These are phyloP conservation scores for Pestalotiopsis sp. DNA, from an alignment of 2,329 filamentous ascomycete genomes.

Conservation along the genomic window DNA sequence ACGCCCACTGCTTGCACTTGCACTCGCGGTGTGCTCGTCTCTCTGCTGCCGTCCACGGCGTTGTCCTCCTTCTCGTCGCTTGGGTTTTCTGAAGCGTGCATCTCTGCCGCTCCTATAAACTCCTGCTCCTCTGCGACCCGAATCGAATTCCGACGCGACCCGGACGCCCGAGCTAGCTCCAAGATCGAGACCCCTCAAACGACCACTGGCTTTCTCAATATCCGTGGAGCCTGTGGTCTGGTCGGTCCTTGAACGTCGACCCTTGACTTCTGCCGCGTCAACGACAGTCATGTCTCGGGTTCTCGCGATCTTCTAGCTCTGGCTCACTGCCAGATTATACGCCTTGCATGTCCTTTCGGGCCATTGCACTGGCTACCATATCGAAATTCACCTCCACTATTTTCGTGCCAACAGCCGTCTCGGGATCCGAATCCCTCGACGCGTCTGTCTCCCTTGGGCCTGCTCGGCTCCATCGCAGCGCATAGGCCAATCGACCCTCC, in stretches of 20 bases:
- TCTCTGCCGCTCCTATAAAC: background rate
- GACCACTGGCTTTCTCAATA: background rate
- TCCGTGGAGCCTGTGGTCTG: conserved; percentile 20
- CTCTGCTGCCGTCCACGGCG: background rate
- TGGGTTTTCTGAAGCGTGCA: background rate
- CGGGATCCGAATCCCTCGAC: conserved; percentile 19
- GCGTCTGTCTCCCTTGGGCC: conserved; percentile 27
- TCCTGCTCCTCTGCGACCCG: background rate
- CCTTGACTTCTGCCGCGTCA: conserved; percentile 18
- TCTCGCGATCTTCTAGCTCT: conserved; percentile 40
- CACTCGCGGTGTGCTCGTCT: background rate
- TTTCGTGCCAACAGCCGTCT: conserved; percentile 19
- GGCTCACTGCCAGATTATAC: conserved; percentile 39
- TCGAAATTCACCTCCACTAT: conserved; percentile 19
- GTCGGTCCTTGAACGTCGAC: conserved; percentile 18
- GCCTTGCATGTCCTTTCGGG: conserved; percentile 25
- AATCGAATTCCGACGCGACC: background rate
- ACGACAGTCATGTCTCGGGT: conserved; percentile 40
- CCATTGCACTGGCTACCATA: conserved; percentile 1
- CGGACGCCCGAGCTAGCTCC: conserved; percentile 16
- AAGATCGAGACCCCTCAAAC: background rate
- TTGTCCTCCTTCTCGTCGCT: background rate
- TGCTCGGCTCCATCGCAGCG: conserved; percentile 17
- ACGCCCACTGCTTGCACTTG: background rate
- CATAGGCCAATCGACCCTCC: conserved; percentile 10